Conservation (phyloP, 2,329 filamentous ascomycete genomes). For the Fusarium multiceps region DNA sequence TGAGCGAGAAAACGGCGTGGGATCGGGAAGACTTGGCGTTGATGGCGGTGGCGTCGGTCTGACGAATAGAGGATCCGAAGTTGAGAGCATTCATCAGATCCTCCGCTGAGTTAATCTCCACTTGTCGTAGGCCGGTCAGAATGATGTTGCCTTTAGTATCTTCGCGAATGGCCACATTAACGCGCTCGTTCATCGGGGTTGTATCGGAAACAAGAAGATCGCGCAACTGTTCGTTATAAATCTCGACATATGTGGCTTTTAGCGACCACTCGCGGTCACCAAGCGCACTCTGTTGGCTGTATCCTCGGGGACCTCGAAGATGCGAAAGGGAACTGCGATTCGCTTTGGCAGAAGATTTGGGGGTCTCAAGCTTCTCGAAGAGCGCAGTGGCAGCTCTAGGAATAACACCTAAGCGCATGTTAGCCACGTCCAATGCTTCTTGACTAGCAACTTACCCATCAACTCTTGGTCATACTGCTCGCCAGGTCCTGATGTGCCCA, state of each 20-base stretch:
- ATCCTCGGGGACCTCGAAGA: constrained; percentile 81
- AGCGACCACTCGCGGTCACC: constrained; percentile 86
- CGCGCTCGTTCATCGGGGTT: constrained; percentile 75
- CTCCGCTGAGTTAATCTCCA: constrained; percentile 90
- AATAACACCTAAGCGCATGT: constrained; percentile 77
- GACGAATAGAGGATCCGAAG: constrained; percentile 92
- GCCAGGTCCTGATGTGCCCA: constrained; percentile 90
- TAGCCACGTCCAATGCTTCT: constrained; percentile 5
- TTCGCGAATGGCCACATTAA: constrained; percentile 89
- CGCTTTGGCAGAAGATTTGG: constrained; percentile 53
- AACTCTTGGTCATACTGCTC: constrained; percentile 77
- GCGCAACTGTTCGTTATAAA: constrained; percentile 96
- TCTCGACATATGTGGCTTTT: constrained; percentile 94
- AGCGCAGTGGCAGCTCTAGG: constrained; percentile 87
- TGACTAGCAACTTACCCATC: constrained; percentile 75
- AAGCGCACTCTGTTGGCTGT: constrained; percentile 61
- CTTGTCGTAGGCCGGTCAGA: constrained; percentile 87
- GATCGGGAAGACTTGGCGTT: constrained; percentile 98
- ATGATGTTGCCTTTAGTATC: constrained; percentile 95
- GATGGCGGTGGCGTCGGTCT: constrained; percentile 96
- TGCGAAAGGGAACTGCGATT: constrained; percentile 79
- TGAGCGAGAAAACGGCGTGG: constrained; percentile 96
- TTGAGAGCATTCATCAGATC: constrained; percentile 90
- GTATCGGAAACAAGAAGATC: constrained; percentile 87
- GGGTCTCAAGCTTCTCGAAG: constrained; percentile 85